Evolutionary conservation across 768 basidiomycete species (phyloP).

Genomic region (Pisolithus orientalis): DNA sequence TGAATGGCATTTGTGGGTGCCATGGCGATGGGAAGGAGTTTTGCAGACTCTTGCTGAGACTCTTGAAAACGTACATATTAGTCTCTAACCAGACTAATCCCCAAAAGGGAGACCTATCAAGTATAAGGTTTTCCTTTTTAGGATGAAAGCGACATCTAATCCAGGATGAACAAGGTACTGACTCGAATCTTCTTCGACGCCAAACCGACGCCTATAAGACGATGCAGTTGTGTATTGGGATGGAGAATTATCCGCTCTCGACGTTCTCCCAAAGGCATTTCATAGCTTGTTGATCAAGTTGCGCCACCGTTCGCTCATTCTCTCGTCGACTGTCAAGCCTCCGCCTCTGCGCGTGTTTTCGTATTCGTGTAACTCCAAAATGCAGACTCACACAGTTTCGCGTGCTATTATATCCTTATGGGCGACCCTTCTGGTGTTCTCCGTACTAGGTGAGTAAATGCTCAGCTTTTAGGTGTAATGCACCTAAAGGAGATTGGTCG

Average conservation of each 20-base stretch:
- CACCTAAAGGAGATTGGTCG: not conserved
- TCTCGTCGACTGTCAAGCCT: not conserved
- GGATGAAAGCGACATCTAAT: conserved; percentile 9
- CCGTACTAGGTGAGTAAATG: conserved; percentile 12
- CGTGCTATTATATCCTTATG: conserved; percentile 16
- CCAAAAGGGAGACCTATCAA: no score
- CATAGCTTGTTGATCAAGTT: conserved; percentile 11
- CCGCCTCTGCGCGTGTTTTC: not conserved
- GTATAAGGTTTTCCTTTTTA: conserved; percentile 3
- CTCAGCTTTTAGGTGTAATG: not conserved
- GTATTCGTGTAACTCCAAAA: conserved; percentile 1
- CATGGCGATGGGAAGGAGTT: conserved; percentile 20
- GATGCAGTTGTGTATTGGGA: not conserved
- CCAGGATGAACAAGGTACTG: not conserved
- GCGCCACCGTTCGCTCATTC: not conserved
- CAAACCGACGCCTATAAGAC: conserved; percentile 2
- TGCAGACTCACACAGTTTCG: conserved; percentile 7
- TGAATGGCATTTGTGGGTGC: conserved; percentile 45
- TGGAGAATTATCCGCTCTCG: not conserved
- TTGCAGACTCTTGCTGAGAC: no score
- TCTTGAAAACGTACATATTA: no score
- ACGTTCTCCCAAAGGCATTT: not conserved
- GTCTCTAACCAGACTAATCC: no score
- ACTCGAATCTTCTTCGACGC: no score
- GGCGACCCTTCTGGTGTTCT: conserved; percentile 16